Base-by-base conservation (phyloP, 139 green algal species). In the Tetradesmus lagerheimii region DNA sequence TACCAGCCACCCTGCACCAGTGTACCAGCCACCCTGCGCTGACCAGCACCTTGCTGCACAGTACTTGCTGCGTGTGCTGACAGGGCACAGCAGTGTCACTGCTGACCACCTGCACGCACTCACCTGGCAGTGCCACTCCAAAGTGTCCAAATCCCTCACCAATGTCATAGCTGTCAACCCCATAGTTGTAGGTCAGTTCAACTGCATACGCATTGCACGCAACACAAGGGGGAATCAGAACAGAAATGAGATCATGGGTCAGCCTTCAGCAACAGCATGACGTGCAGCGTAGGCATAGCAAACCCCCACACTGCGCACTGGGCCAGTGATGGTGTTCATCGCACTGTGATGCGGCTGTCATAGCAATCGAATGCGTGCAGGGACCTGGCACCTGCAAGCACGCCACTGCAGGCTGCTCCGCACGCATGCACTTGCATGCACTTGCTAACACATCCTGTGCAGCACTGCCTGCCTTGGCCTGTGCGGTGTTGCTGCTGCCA, bases 71-170 rank as follows among this genome's bases (percentile, higher is more conserved):
- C 43, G 43, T 9, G 9, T 50, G 43, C 43, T 5, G 43, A 9
- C 43, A 15, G 43, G 9, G 43, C 43, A 5, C 5, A 9, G 5
- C 43, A 50, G 43, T 9, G 43, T 9, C 5, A 50, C 9, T 62
- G 47, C 47, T 11, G 12, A 62, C 57, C 20, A 8, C n/a, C n/a
- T n/a, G n/a, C n/a, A n/a, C 50, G 1, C 57, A 96, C 25, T 98
- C 96, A 89, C 99, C 97, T 4, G 92, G 90, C 5, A 95, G 86
- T 3, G 93, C 93, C 25, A 99, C 91, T 1, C 94, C 97, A 95
- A 99, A 99, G 94, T 99, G 97, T 0, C 97, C 97, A 91, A 99
- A 99, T 35, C 96, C 97, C 47, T 95, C 92, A 12, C 97, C 97
- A 4, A 99, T 79, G 89, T 97, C 93, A 89, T 99, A 99, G 35